phyloP scores from a whole-genome alignment of 805 yeast genomes.

The Dipodascopsis uninucleata region DNA sequence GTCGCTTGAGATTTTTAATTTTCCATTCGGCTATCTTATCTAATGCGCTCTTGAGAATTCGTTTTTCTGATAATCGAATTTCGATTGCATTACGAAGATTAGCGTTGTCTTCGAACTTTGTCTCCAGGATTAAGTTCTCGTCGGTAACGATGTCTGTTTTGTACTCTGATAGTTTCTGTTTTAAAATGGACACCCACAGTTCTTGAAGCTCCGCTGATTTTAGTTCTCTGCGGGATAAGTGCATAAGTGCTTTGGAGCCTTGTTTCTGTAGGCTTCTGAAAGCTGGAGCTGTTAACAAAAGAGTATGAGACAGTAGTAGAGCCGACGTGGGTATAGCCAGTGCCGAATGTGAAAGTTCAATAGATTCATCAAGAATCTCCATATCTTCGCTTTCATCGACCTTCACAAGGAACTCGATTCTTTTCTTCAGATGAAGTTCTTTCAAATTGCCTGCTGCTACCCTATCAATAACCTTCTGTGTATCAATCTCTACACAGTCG shows the following conservation, averaged over 20 bases:
- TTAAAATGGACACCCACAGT: conserved; percentile 16
- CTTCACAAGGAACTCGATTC: conserved; percentile 18
- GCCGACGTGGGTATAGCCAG: conserved; percentile 21
- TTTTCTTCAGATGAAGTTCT: conserved; percentile 16
- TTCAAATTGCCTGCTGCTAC: conserved; percentile 35
- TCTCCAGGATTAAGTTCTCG: conserved; percentile 21
- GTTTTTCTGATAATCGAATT: conserved; percentile 24
- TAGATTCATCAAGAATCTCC: conserved; percentile 18
- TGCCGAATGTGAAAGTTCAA: conserved; percentile 16
- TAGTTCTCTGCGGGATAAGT: conserved; percentile 13
- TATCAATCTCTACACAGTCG: conserved; percentile 76
- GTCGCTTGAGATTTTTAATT: conserved; percentile 3
- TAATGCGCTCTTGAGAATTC: conserved; percentile 14
- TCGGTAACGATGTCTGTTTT: conserved; percentile 23
- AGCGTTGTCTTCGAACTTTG: not conserved
- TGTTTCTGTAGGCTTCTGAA: conserved; percentile 15
- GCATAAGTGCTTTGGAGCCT: conserved; percentile 9
- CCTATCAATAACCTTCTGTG: conserved; percentile 40
- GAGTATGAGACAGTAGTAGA: conserved; percentile 15
- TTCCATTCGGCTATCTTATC: conserved; percentile 17
- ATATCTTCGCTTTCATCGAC: conserved; percentile 22
- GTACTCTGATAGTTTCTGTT: conserved; percentile 12
- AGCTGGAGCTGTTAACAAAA: conserved; percentile 16
- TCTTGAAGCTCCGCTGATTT: conserved; percentile 24
- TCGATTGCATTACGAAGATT: conserved; percentile 23